Base-by-base conservation (phyloP, 208 protist genomes). In the Hexamita inflata region DNA sequence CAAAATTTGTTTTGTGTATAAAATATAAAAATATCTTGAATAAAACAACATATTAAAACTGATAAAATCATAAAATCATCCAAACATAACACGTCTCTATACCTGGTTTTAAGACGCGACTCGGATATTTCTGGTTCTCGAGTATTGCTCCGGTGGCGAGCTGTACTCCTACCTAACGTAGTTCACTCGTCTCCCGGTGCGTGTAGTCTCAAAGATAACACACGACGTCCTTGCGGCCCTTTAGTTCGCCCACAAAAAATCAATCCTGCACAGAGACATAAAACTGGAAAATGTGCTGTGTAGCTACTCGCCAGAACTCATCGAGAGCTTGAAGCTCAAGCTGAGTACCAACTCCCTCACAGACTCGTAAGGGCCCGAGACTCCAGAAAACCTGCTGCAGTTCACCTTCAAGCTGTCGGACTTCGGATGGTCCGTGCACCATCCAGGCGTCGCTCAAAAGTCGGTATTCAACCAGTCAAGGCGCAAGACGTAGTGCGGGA, bases 401-500 rank as follows among this genome's bases (percentile, higher is more conserved):
- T 66, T 38, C 34, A 66, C 15, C n/a, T 45, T 15, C 35, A 70
- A 70, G 35, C 15, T 70, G 24, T n/a, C 64, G n/a, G 64, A 70
- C 35, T 70, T 70, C 38, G 64, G 64, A 57, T 70, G 64, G 64
- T 70, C 64, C 32, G 64, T 70, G 9, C 64, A 70, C 35, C 64
- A 70, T 13, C 64, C 64, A 24, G 9, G 4, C 35, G 11, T 32
- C 15, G 64, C 30, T 57, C 19, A 4, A n/a, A n/a, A n/a, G n/a
- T n/a, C n/a, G n/a, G n/a, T n/a, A n/a, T n/a, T n/a, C n/a, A n/a
- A n/a, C n/a, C n/a, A 4, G 7, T 7, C 30, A 9, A 35, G 64
- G 42, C 2, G 64, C 11, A 35, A 76, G 70, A 86, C 83, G 7
- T 32, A 84, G 29, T 86, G 83, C 75, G 84, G 84, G 58, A 86